Evolutionary conservation across 1,284 basidiomycete genomes (phyloP), one percentile per base, ranked within the genome.

Genomic region (Tetrapyrgos nigripes): DNA sequence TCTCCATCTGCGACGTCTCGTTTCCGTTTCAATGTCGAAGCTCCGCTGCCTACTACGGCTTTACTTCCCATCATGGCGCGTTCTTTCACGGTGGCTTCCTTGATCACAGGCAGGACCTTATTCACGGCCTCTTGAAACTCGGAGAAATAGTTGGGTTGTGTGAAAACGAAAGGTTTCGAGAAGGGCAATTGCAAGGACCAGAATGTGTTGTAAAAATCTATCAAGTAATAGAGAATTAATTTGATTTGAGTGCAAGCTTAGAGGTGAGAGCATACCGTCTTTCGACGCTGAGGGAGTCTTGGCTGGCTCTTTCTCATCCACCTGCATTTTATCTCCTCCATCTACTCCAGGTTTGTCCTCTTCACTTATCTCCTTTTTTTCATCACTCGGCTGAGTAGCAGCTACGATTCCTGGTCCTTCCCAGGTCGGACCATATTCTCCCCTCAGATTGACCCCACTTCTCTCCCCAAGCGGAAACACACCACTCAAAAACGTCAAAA

Each of bases 401-500:
- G 72, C 70, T 52, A 68, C 70, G 31, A 78, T 74, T 37, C 78
- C 80, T 5, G 88, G 86, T 4, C 85, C 83, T 59, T 91, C 88
- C 91, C 91, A 93, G n/a, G 79, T 78, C 57, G 94, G 83, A 11
- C 93, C 85, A 73, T 90, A 89, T 76, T 94, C 92, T 57, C 95
- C 95, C 43, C 92, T 79, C 62, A 96, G 73, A 72, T 97, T 97
- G 47, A 97, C 94, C 35, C 94, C 94, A 70, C 93, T 95, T 49
- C 93, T 80, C 72, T 97, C 94, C 2, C 92, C 91, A 9, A 97
- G 75, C 3, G 93, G 92, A 68, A 96, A 96, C 1, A 94, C 92
- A 1, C 84, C 84, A 61, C 91, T 92, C 49, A 97, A 76, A 70
- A 96, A 93, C 1, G 91, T 92, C 67, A 96, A 79, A 67, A 97